phyloP scores from a whole-genome alignment of 192 early-diverging fungal species.

The Chytriomyces sp. region DNA sequence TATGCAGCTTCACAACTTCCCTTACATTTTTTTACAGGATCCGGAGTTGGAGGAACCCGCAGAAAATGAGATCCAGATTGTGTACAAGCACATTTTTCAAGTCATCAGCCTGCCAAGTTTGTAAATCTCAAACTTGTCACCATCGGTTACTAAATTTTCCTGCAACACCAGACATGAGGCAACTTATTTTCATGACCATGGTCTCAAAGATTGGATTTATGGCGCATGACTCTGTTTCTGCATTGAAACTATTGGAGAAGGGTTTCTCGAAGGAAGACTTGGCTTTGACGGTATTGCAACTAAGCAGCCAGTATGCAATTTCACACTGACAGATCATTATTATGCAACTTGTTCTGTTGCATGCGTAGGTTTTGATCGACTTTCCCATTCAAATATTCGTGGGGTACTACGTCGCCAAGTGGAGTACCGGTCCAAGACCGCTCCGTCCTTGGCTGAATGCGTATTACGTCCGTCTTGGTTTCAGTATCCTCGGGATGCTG shows the following conservation, averaged over 20 bases:
- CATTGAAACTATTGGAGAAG: conserved; percentile 91
- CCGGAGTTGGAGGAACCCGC: conserved; percentile 27
- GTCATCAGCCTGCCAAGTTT: conserved; percentile 83
- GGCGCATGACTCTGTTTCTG: conserved; percentile 93
- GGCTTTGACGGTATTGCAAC: conserved; percentile 68
- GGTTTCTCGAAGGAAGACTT: conserved; percentile 95
- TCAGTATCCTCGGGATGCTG: conserved; percentile 81
- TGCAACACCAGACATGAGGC: conserved; percentile 75
- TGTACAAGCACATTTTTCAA: conserved; percentile 88
- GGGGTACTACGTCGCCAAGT: conserved; percentile 96
- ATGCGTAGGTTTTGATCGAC: conserved; percentile 75
- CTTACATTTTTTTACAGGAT: conserved; percentile 21
- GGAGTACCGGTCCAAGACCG: conserved; percentile 86
- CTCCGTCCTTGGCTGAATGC: conserved; percentile 91
- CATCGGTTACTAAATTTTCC: no score
- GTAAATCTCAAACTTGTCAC: not conserved
- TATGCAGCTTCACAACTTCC: conserved; percentile 13
- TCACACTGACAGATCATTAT: not conserved
- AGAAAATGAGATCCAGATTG: conserved; percentile 41
- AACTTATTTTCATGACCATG: conserved; percentile 80
- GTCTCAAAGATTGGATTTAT: conserved; percentile 94
- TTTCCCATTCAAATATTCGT: conserved; percentile 97
- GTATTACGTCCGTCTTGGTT: conserved; percentile 82
- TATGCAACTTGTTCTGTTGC: not conserved
- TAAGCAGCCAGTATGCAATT: conserved; percentile 12